Base-by-base conservation (phyloP, 1,284 basidiomycete genomes). In the Termitomyces sp. region DNA sequence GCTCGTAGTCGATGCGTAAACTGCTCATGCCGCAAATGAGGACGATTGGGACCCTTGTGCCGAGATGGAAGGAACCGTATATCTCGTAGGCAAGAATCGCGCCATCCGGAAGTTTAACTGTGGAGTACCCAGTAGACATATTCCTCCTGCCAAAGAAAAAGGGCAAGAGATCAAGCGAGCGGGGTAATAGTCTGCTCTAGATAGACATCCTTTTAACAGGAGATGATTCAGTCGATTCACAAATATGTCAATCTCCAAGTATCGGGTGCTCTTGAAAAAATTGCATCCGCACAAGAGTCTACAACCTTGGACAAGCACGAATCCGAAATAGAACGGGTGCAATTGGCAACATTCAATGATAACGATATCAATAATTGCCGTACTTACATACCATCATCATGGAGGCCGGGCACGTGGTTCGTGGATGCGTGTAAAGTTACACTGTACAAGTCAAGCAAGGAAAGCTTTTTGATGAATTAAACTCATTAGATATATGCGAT, bases 21-120 rank as follows among this genome's bases (percentile, higher is more conserved):
- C 57, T 58, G 38, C 58, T 63, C 56, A 65, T 63, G 33, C 67
- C 66, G 14, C 62, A 60, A 21, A 69, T 50, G 8, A 69, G 58
- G 8, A 67, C 63, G 18, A 68, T 60, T 3, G 68, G 67, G 28
- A 55, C 37, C 14, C 48, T 54, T 7, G 24, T 45, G 14, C 57
- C 59, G 11, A 62, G 34, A 44, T 64, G 57, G 11, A 61, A 41
- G 16, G 59, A 28, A 5, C 70, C 69, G 1, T 64, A 48, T 33
- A 72, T 48, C 28, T 69, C 60, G 53, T 68, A 71, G 11, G 61
- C 66, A 2, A 70, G 47, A 18, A 54, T 50, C 0, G 67, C 68
- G 16, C 67, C 68, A 47, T 70, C 66, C 1, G 65, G 62, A 39
- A 68, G 63, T 13, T 46, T 53, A 16, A 70, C 48, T 8, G 57